phyloP scores from a whole-genome alignment of 75 land plant species.

The Picea glauca region DNA sequence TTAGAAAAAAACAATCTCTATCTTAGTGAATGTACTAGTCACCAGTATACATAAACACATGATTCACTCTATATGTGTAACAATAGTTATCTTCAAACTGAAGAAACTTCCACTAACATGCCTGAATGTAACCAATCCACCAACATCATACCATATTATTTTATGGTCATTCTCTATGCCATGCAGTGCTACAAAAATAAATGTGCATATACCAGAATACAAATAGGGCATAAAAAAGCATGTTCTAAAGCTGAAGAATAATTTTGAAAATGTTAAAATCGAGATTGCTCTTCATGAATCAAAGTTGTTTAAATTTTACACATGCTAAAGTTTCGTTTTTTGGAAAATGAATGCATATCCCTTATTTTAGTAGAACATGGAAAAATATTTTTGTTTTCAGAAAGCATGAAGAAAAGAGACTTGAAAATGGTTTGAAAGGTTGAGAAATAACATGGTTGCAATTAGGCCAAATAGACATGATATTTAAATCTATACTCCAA shows the following conservation, averaged over 20 bases:
- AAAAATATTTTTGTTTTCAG: background rate
- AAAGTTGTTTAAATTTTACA: background rate
- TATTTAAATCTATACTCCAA: constrained; percentile 30
- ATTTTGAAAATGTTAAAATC: background rate
- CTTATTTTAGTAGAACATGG: background rate
- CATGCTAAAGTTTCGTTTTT: background rate
- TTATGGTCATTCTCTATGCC: background rate
- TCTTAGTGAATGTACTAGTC: background rate
- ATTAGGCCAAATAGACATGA: constrained; percentile 12
- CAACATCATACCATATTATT: background rate
- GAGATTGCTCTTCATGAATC: background rate
- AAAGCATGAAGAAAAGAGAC: background rate
- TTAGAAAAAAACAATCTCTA: background rate
- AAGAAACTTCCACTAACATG: background rate
- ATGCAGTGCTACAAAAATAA: background rate
- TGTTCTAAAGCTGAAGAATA: background rate
- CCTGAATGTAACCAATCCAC: background rate
- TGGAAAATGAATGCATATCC: background rate
- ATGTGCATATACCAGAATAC: background rate
- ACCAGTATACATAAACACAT: no score
- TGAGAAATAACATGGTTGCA: no score
- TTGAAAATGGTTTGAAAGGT: background rate
- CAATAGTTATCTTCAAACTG: background rate
- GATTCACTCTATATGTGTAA: background rate
- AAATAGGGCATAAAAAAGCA: background rate